Base-by-base conservation (phyloP, 495 filamentous ascomycete species). In the Penicillium cinerascens region DNA sequence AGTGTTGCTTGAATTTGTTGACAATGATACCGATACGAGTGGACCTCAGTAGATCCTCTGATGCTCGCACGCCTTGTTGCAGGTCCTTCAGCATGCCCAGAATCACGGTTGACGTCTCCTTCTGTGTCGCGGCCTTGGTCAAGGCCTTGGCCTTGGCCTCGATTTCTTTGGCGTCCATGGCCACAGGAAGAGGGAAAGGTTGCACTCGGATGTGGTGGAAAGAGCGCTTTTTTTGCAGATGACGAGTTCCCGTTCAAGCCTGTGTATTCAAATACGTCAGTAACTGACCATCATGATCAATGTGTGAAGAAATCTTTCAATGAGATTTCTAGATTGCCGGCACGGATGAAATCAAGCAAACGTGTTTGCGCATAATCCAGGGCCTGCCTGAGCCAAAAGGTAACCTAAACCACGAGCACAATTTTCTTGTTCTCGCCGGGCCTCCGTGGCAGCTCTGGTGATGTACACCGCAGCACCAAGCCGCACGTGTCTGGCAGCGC, bases 1-100 rank as follows among this genome's bases (percentile, higher is more conserved):
- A 72, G 75, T 92, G 83, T 26, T 78, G 74, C 61, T 91, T 86
- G 50, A 91, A 79, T 61, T 87, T 89, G 68, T 92, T 91, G 54
- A 97, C 87, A 3, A 88, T 80, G 58, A 96, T 85, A 55, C 93
- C 93, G 42, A 95, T 90, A 56, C 87, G 90, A 18, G 92, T 97
- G n/a, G 86, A 84, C 71, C 91, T 70, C 25, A 77, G 77, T 44
- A 96, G 79, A 44, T 95, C 89, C 70, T 98, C 95, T 13, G 88
- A 90, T n/a, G 91, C 84, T 23, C 78, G 78, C 15, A 92, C 82
- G 7, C 86, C 88, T 53, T 81, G 82, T 71, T 89, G 87, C 36
- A 98, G 77, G 7, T 85, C 81, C 58, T 87, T 84, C 33, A 98
- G 74, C 27, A 97, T 77, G 20, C 72, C 68, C 25, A 91, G 67